Percentiles rank a stretch among this genome's conserved stretches.
phyloP scores from a whole-genome alignment of 768 basidiomycete genomes.

The Tricholoma flavovirens region DNA sequence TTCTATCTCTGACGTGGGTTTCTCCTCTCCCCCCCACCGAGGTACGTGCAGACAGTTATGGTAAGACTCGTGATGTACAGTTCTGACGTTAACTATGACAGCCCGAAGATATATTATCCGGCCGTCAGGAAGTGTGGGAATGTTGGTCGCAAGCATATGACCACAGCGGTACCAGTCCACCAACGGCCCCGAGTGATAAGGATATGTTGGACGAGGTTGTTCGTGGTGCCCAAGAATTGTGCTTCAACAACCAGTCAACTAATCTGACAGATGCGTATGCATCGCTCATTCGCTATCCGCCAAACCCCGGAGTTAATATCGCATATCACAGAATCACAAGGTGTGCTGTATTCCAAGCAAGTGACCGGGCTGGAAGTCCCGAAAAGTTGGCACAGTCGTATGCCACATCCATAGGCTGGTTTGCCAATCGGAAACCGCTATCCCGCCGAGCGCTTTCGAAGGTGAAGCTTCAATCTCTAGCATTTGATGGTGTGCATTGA shows the following conservation, averaged over 20 bases:
- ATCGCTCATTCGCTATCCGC: background rate
- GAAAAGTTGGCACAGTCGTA: conserved; percentile 13
- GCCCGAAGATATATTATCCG: conserved; percentile 17
- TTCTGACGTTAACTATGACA: background rate
- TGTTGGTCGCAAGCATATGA: conserved; percentile 18
- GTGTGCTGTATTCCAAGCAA: conserved; percentile 9
- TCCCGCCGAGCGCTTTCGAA: conserved; percentile 12
- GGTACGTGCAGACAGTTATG: conserved; percentile 12
- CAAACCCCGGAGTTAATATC: no score
- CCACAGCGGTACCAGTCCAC: conserved; percentile 9
- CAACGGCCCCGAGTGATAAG: conserved; percentile 1
- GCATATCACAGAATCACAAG: conserved; percentile 10
- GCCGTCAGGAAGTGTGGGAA: conserved; percentile 14
- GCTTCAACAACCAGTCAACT: conserved; percentile 14
- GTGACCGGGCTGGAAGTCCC: conserved; percentile 13
- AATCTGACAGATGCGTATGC: conserved; percentile 14
- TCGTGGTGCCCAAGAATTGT: conserved; percentile 15
- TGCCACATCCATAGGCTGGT: conserved; percentile 16
- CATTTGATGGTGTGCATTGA: background rate
- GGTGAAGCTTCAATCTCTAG: conserved; percentile 2
- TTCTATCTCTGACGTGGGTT: conserved; percentile 20
- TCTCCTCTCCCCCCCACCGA: conserved; percentile 21
- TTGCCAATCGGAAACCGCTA: conserved; percentile 11
- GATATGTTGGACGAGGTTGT: conserved; percentile 12
- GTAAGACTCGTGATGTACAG: background rate